Percentiles rank a stretch among this genome's conserved stretches.
Evolutionary conservation across 768 basidiomycete species (phyloP).

Genomic region (Leccinum boreale): DNA sequence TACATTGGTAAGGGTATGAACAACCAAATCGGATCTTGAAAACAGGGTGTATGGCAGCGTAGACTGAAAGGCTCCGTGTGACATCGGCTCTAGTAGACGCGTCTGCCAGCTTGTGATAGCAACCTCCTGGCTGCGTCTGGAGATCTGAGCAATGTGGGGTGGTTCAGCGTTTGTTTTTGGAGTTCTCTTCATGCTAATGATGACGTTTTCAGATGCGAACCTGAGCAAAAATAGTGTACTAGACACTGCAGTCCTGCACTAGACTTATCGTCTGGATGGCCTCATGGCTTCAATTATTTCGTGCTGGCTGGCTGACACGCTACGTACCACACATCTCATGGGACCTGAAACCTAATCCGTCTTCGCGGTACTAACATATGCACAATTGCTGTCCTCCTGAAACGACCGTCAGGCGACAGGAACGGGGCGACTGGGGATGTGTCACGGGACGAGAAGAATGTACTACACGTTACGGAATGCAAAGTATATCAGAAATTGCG

Average conservation of each 20-base stretch:
- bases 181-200: not conserved
- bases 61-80: not conserved
- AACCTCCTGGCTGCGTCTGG: too few relatives aligned
- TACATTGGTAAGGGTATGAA: not conserved
- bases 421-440: too few relatives aligned
- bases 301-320: not conserved
- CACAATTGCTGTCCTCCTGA: not conserved
- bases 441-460: not conserved
- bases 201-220: not conserved
- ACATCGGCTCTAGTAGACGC: not conserved
- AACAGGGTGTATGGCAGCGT: not conserved
- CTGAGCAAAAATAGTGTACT: not conserved
- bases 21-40: not conserved
- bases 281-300: not conserved
- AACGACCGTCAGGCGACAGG: not conserved
- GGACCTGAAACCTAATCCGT: not conserved
- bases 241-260: not conserved
- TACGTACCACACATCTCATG: not conserved
- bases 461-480: not conserved
- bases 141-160: not conserved
- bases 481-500: not conserved
- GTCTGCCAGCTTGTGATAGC: too few relatives aligned
- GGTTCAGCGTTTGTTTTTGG: not conserved
- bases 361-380: not conserved
- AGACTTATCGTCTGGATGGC: not conserved